Base-by-base conservation (phyloP, 208 protist genomes). In the Borovskyia barvae region DNA sequence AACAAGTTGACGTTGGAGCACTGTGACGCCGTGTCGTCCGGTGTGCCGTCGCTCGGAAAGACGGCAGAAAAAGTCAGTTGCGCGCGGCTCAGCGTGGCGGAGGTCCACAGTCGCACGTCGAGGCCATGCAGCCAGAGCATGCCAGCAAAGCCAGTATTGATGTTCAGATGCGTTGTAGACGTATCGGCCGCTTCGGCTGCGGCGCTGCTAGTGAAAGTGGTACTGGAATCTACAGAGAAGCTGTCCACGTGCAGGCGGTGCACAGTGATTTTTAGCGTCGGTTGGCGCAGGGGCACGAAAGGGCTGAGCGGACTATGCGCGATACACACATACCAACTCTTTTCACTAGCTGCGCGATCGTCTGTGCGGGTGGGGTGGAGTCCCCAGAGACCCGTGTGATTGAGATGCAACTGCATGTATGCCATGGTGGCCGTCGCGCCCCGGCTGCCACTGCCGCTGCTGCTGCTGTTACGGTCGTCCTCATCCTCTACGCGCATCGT, bases 381-480 rank as follows among this genome's bases (percentile, higher is more conserved):
- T 43, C 79, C 78, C 76, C 79, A 90, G 64, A 86, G 73, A 2
- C 83, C 83, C 20, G 83, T 90, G 66, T 86, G 75, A 52, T 90
- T 90, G 19, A 78, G 48, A 42, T 83, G 80, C 29, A 90, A 59
- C 61, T 82, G 72, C 32, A 84, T 40, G 71, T 82, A 87, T 14
- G 74, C 64, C 26, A 90, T 41, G 29, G 35, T 53, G 22, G 42
- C 17, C 25, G 40, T 53, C 47, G n/a, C 22, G 26, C 9, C 32
- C 11, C 11, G 20, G 24, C 25, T 53, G 42, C 32, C 42, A 8
- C 6, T 41, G 37, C 19, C 22, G 46, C 15, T 22, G 30, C 11
- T 51, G n/a, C 4, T 24, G 2, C 5, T 25, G 45, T n/a, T n/a
- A n/a, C 19, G 33, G 28, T 19, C 52, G 26, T 33, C 33, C 22